Percentiles rank a stretch among this genome's conserved stretches.
Evolutionary conservation across 163 green algal genomes (phyloP).

Genomic region (Volvox carteri): DNA sequence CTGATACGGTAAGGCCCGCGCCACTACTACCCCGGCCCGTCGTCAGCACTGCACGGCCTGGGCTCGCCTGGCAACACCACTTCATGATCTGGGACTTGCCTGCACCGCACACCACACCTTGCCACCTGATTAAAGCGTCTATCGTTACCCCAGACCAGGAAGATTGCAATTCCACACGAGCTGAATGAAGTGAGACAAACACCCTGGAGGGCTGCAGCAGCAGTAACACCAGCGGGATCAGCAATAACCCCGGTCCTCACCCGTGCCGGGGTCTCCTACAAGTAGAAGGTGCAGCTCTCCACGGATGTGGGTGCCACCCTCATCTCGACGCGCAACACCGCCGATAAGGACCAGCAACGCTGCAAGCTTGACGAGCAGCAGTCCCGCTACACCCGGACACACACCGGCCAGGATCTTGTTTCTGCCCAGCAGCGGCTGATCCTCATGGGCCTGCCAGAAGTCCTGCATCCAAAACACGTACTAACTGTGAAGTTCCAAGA

Average conservation of each 20-base stretch:
- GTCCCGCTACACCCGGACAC: slow-evolving; percentile 78
- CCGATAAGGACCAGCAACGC: slow-evolving; percentile 89
- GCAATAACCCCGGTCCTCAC: too few species aligned
- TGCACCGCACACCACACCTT: background rate
- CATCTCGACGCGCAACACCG: slow-evolving; percentile 71
- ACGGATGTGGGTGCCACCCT: slow-evolving; percentile 64
- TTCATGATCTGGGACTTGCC: slow-evolving; percentile 97
- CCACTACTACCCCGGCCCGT: slow-evolving; percentile 78
- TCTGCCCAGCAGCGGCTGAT: slow-evolving; percentile 72
- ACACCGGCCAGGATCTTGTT: slow-evolving; percentile 84
- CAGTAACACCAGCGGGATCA: too few species aligned
- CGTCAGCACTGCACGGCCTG: slow-evolving; percentile 78
- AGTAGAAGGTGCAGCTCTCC: slow-evolving; percentile 93
- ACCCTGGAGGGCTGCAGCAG: too few species aligned
- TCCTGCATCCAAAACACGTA: slow-evolving; percentile 19
- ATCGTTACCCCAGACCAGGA: too few species aligned
- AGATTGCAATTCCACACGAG: too few species aligned
- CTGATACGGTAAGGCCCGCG: slow-evolving; percentile 87
- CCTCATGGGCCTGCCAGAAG: slow-evolving; percentile 59
- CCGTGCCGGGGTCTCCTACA: slow-evolving; percentile 93
- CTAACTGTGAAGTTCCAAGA: too few species aligned
- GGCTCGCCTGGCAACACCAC: slow-evolving; percentile 80
- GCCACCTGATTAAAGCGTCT: too few species aligned
- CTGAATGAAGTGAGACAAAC: too few species aligned
- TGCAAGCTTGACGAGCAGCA: slow-evolving; percentile 86